Percentiles rank a stretch among this genome's conserved stretches.
Conservation (phyloP, 768 basidiomycete species). For the Suillus subaureus region DNA sequence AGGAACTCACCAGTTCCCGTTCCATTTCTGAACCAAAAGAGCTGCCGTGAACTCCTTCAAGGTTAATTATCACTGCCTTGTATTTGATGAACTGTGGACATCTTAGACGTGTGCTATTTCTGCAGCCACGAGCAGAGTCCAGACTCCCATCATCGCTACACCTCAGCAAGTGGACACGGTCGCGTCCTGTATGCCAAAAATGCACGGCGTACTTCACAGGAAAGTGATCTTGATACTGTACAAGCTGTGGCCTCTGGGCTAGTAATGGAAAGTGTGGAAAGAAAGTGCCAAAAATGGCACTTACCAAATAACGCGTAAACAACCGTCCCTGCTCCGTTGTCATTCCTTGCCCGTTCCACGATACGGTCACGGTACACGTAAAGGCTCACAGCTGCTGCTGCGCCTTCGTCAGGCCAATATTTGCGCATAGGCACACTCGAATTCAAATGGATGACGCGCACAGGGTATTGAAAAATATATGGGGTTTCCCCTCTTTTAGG, state of each 20-base stretch:
- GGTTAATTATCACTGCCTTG: slow-evolving; percentile 45
- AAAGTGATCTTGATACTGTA: too few relatives aligned
- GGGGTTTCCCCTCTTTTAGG: slow-evolving; percentile 39
- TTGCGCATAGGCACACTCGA: neutral
- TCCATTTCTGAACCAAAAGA: slow-evolving; percentile 32
- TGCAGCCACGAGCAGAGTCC: slow-evolving; percentile 36
- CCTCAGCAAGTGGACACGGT: too few relatives aligned
- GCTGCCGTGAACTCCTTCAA: slow-evolving; percentile 50
- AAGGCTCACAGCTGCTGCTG: neutral
- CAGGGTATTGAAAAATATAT: slow-evolving; percentile 34
- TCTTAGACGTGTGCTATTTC: slow-evolving; percentile 37
- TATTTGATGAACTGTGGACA: slow-evolving; percentile 35
- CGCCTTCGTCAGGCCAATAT: neutral
- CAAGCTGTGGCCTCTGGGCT: too few relatives aligned
- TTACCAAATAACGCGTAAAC: neutral
- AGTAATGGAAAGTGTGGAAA: neutral
- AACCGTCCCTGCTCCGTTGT: neutral
- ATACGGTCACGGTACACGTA: neutral
- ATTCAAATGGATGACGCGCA: slow-evolving; percentile 39
- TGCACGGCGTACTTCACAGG: too few relatives aligned
- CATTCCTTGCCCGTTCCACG: too few relatives aligned
- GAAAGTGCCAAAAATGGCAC: neutral
- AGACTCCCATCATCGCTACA: too few relatives aligned
- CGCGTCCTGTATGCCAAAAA: too few relatives aligned
- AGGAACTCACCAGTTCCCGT: slow-evolving; percentile 31